phyloP scores from a whole-genome alignment of 257 asterid genomes.

The Handroanthus guayacan region DNA sequence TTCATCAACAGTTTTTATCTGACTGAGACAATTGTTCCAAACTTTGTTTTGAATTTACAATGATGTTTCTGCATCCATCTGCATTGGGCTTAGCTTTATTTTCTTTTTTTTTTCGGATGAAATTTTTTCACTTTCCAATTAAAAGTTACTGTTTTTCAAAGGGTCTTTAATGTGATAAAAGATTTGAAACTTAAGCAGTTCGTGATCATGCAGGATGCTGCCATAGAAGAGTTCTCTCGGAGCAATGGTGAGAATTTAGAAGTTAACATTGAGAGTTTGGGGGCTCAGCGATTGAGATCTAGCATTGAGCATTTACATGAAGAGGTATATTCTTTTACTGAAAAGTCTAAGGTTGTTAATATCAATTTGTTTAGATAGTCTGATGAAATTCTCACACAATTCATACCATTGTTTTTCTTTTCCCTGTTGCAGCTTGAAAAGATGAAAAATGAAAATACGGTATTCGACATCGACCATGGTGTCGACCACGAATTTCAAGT shows the following conservation, averaged over 20 bases:
- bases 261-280: conserved; percentile 42
- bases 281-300: conserved; percentile 67
- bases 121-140: not conserved
- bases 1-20: conserved; percentile 3
- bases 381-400: conserved; percentile 11
- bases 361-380: conserved; percentile 1
- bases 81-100: not conserved
- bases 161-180: conserved; percentile 1
- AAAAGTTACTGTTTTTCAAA: not conserved
- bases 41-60: too few species aligned
- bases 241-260: conserved; percentile 48
- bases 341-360: conserved; percentile 2
- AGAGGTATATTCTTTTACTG: conserved; percentile 59
- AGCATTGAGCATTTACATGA: conserved; percentile 85
- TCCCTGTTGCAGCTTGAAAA: conserved; percentile 81
- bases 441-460: conserved; percentile 82
- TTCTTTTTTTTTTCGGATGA: not conserved
- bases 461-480: conserved; percentile 44
- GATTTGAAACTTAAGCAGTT: conserved; percentile 34
- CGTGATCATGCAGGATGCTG: conserved; percentile 48
- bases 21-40: not conserved
- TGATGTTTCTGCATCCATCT: too few species aligned
- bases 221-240: conserved; percentile 40
- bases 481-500: conserved; percentile 47
- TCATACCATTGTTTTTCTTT: conserved; percentile 16